Evolutionary conservation across 768 basidiomycete species (phyloP), one percentile per base, ranked within the genome.

Genomic region (Russula emetica): DNA sequence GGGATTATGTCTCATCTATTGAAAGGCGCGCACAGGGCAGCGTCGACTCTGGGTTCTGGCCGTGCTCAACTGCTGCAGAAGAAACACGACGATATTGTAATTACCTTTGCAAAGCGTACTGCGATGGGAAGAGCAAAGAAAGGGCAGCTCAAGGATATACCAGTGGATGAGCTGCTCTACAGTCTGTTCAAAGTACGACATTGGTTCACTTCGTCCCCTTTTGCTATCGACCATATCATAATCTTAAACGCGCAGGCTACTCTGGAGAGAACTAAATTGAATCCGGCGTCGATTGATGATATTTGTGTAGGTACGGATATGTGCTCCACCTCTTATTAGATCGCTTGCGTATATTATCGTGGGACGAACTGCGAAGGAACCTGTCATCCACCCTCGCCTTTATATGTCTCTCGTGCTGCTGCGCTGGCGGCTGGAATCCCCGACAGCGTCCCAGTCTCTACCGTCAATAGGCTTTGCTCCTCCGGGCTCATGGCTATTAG

Each of bases 401-500:
- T 86, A 64, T 94, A 88, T 72, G 78, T 91, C 49, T 93, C 94
- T 10, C 80, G 94, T 36, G 90, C 92, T 52, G 92, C 94, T 32
- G 90, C 91, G 5, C 80, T 96, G 47, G 85, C 90, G 38, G 92
- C 94, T 30, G 94, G 94, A 14, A 89, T 97, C 67, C 96, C 94
- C 3, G 81, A 87, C 60, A 78, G 86, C 66, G 87, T 93, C 16
- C 89, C 95, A n/a, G 82, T 98, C 66, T 90, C 90, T 24, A 88
- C 90, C 13, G 85, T 98, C 59, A 99, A 99, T 75, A 81, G 96
- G 61, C 82, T 98, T 55, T 99, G 96, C 75, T 91, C 94, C 2
- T 95, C 94, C 0, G 94, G 95, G 26, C 80, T 98, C 55, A 92
- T 95, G 83, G 88, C 96, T n/a, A 87, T 98, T 66, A 85, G 91